Conservation (phyloP, 2,329 filamentous ascomycete species). For the Orbilia ellipsospora region DNA sequence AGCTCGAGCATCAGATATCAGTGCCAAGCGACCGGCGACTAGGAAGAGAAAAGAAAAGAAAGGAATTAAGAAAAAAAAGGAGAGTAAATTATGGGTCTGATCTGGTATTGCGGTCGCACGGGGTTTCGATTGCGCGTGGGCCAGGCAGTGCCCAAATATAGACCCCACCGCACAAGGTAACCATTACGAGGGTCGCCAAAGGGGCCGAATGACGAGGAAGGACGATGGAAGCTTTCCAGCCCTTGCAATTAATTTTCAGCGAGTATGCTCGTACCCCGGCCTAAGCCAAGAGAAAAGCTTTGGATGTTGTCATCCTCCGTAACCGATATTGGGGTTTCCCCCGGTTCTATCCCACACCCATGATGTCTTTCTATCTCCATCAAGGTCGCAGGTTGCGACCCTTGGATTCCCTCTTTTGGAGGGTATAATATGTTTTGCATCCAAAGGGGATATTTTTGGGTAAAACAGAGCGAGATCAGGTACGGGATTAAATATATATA, state of each 20-base stretch:
- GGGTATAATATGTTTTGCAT: background rate
- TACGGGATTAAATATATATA: too few species aligned
- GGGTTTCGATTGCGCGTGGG: conserved; percentile 22
- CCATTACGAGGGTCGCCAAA: conserved; percentile 40
- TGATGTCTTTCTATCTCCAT: background rate
- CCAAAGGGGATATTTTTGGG: too few species aligned
- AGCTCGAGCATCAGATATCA: too few species aligned
- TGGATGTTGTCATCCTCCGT: conserved; percentile 33
- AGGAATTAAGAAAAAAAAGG: too few species aligned
- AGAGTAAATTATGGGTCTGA: too few species aligned
- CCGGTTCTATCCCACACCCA: conserved; percentile 7
- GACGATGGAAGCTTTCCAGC: conserved; percentile 9
- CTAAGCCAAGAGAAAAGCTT: conserved; percentile 1
- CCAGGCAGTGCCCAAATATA: conserved; percentile 53
- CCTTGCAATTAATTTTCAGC: conserved; percentile 23
- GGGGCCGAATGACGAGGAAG: background rate
- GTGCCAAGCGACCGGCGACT: too few species aligned
- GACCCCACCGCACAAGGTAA: conserved; percentile 34
- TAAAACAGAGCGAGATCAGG: too few species aligned
- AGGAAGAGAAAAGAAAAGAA: too few species aligned
- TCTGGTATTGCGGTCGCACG: conserved; percentile 11
- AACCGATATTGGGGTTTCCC: conserved; percentile 28
- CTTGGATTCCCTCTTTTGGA: background rate
- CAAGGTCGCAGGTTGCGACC: background rate
- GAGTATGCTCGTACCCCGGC: conserved; percentile 16